These are phyloP conservation scores for Camelina hispida DNA, from an alignment of 345 rosid genomes.

Conservation along the genomic window DNA sequence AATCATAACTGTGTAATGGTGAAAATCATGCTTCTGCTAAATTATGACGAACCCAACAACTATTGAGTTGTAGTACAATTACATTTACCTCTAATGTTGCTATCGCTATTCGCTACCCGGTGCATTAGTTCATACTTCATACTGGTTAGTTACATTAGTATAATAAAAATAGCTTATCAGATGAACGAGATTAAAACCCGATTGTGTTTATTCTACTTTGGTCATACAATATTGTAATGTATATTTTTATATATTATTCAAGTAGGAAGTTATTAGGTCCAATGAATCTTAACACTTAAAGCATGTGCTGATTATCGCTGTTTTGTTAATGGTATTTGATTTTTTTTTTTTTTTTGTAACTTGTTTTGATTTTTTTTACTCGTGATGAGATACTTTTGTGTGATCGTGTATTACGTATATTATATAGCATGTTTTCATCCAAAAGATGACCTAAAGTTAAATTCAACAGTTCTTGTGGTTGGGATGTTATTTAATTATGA, in stretches of 20 bases:
- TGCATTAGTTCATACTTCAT: not conserved
- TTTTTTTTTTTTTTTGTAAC: too few relatives aligned
- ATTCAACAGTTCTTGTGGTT: conserved; percentile 35
- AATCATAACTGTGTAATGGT: not conserved
- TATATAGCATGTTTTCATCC: not conserved
- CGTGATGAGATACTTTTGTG: not conserved
- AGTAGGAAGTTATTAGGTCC: not conserved
- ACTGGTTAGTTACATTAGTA: not conserved
- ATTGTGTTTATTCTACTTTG: not conserved
- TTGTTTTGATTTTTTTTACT: not conserved
- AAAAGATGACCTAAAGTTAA: not conserved
- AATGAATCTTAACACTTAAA: not conserved
- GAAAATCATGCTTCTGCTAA: not conserved
- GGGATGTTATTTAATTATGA: conserved; percentile 35
- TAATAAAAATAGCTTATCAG: not conserved
- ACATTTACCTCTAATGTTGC: not conserved
- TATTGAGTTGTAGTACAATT: not conserved
- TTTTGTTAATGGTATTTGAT: not conserved
- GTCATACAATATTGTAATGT: not conserved
- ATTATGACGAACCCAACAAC: not conserved
- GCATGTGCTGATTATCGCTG: not conserved
- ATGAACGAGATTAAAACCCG: not conserved
- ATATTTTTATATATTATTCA: not conserved
- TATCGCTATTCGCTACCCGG: not conserved
- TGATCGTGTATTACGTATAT: not conserved